Percentiles rank a stretch among this genome's conserved stretches.
These are phyloP conservation scores for Crataegus laevigata DNA, from an alignment of 306 rosid species.

Conservation along the genomic window DNA sequence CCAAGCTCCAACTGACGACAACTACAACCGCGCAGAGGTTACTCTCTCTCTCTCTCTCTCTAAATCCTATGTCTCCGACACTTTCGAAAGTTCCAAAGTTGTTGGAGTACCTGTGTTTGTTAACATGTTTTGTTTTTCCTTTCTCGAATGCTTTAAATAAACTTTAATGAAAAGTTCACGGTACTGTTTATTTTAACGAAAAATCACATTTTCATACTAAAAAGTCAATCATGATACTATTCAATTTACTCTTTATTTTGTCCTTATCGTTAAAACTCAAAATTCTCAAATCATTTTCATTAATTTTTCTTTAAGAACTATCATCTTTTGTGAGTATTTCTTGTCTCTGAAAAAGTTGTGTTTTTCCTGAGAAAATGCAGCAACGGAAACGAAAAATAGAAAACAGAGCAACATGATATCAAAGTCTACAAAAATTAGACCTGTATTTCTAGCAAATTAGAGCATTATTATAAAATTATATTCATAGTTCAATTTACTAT, in stretches of 20 bases:
- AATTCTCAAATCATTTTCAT: too few relatives aligned
- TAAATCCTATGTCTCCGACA: background rate
- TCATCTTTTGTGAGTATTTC: background rate
- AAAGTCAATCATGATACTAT: too few relatives aligned
- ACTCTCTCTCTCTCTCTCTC: conserved; percentile 6
- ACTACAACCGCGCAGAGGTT: conserved; percentile 5
- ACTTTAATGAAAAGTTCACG: too few relatives aligned
- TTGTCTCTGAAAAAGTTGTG: background rate
- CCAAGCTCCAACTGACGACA: conserved; percentile 16
- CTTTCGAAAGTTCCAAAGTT: background rate
- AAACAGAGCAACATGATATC: background rate
- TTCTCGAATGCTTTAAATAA: background rate
- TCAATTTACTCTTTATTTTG: too few relatives aligned
- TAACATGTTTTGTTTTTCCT: background rate
- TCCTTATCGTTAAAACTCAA: too few relatives aligned
- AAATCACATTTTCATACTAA: too few relatives aligned
- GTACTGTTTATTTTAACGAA: too few relatives aligned
- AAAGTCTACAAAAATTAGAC: background rate
- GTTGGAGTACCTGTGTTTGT: background rate
- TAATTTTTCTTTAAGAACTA: too few relatives aligned
- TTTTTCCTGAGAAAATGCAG: background rate
- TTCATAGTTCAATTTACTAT: too few relatives aligned
- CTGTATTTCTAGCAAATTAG: too few relatives aligned
- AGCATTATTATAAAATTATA: too few relatives aligned
- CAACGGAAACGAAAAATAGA: background rate